A percentile compares a stretch with the other conserved stretches of the same genome.
These are phyloP conservation scores for Podila verticillata DNA, from an alignment of 192 early-diverging fungal genomes.

Conservation along the genomic window DNA sequence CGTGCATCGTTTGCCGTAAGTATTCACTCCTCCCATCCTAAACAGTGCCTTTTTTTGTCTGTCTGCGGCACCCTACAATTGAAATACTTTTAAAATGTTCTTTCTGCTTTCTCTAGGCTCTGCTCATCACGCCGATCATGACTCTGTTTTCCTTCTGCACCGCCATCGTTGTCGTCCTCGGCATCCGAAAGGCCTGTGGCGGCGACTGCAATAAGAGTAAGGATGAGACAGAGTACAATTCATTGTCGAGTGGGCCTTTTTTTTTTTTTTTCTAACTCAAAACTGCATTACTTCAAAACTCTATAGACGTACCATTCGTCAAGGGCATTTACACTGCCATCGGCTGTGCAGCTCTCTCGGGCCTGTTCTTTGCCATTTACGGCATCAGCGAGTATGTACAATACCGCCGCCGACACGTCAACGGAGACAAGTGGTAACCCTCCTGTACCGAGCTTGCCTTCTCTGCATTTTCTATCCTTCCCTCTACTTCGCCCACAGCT, in stretches of 20 bases:
- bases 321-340: conserved; percentile 11
- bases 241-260: too few relatives aligned
- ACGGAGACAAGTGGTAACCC: conserved; percentile 24
- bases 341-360: conserved; percentile 12
- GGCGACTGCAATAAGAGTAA: conserved; percentile 13
- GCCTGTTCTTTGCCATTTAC: conserved; percentile 27
- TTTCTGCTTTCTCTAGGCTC: conserved; percentile 19
- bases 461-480: too few relatives aligned
- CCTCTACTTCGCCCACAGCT: too few relatives aligned
- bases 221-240: too few relatives aligned
- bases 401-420: conserved; percentile 27
- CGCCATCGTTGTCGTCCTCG: conserved; percentile 27
- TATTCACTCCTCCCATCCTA: not conserved
- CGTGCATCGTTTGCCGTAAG: conserved; percentile 34
- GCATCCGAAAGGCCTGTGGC: not conserved
- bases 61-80: not conserved
- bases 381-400: conserved; percentile 37
- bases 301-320: not conserved
- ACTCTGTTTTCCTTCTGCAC: conserved; percentile 24
- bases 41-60: not conserved
- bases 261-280: not conserved
- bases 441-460: too few relatives aligned
- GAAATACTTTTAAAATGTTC: too few relatives aligned
- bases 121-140: conserved; percentile 19
- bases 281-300: too few relatives aligned